Percentiles rank a stretch among this genome's conserved stretches.
These are phyloP conservation scores for Schoenoplectus tabernaemontani DNA, from an alignment of 202 grass and related monocot species.

Conservation along the genomic window DNA sequence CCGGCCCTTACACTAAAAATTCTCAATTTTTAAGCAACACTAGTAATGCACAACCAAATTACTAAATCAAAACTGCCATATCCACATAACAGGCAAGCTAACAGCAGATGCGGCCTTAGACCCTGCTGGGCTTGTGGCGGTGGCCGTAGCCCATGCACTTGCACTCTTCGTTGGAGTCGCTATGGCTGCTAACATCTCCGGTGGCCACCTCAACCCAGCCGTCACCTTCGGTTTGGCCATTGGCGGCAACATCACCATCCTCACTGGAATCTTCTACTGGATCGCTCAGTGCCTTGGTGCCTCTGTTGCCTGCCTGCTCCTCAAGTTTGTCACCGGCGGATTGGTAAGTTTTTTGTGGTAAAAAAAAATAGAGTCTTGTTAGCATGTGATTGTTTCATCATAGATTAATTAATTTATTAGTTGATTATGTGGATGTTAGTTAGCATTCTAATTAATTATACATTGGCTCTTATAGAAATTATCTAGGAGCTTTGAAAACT, in stretches of 20 bases:
- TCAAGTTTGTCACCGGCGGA: conserved; percentile 77
- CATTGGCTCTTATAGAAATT: no score
- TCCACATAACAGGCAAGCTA: conserved; percentile 36
- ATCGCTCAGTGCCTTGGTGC: conserved; percentile 73
- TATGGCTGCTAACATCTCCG: conserved; percentile 83
- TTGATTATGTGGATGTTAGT: no score
- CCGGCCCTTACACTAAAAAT: background rate
- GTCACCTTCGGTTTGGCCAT: conserved; percentile 83
- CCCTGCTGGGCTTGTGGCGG: conserved; percentile 63
- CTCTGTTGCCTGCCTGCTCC: conserved; percentile 62
- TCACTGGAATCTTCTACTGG: conserved; percentile 91
- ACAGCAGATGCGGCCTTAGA: conserved; percentile 50
- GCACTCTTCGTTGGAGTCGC: conserved; percentile 74
- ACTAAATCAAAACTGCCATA: background rate
- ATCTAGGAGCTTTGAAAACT: no score
- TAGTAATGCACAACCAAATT: background rate
- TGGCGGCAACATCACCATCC: conserved; percentile 81
- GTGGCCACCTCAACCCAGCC: conserved; percentile 77
- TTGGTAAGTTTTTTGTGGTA: conserved; percentile 22
- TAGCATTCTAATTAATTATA: no score
- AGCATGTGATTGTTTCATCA: background rate
- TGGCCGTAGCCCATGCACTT: conserved; percentile 63
- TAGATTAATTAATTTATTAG: no score
- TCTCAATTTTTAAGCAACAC: background rate
- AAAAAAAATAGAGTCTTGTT: background rate